phyloP scores from a whole-genome alignment of 345 rosid species.

The Barbarea vulgaris region DNA sequence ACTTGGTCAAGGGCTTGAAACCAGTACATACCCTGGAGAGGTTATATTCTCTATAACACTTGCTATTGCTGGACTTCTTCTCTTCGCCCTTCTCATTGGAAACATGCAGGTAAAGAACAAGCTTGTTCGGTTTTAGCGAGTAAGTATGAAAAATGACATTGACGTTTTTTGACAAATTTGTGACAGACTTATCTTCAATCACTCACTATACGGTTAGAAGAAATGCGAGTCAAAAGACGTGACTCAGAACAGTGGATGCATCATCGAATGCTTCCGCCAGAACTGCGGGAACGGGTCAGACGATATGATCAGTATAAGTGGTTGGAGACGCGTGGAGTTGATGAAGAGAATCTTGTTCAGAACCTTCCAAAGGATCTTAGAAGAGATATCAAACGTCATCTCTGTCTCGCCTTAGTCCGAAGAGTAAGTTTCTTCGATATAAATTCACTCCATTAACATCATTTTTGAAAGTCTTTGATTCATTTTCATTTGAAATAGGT shows the following conservation, averaged over 20 bases:
- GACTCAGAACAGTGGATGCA: constrained; percentile 99
- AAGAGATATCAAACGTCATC: constrained; percentile 95
- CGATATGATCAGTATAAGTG: constrained; percentile 97
- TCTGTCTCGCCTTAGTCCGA: constrained; percentile 86
- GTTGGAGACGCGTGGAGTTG: constrained; percentile 97
- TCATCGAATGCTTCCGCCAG: constrained; percentile 94
- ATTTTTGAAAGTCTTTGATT: neutral
- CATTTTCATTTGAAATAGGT: constrained; percentile 49
- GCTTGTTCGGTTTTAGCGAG: neutral
- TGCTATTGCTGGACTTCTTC: constrained; percentile 89
- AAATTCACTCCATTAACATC: neutral
- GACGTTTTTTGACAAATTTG: constrained; percentile 2
- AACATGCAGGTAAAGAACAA: constrained; percentile 83
- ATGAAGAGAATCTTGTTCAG: constrained; percentile 85
- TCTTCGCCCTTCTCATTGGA: constrained; percentile 95
- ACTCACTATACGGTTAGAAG: constrained; percentile 91
- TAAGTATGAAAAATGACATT: neutral
- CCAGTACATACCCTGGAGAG: constrained; percentile 91
- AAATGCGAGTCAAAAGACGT: constrained; percentile 97
- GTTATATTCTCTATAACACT: constrained; percentile 81
- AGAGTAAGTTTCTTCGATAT: constrained; percentile 58
- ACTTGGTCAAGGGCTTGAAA: constrained; percentile 94
- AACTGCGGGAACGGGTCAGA: constrained; percentile 87
- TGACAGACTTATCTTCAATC: constrained; percentile 98
- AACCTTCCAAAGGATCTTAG: constrained; percentile 94